A percentile compares a stretch with the other conserved stretches of the same genome.
These are phyloP conservation scores for Phytophthora boehmeriae DNA, from an alignment of 352 stramenopile genomes.

Conservation along the genomic window DNA sequence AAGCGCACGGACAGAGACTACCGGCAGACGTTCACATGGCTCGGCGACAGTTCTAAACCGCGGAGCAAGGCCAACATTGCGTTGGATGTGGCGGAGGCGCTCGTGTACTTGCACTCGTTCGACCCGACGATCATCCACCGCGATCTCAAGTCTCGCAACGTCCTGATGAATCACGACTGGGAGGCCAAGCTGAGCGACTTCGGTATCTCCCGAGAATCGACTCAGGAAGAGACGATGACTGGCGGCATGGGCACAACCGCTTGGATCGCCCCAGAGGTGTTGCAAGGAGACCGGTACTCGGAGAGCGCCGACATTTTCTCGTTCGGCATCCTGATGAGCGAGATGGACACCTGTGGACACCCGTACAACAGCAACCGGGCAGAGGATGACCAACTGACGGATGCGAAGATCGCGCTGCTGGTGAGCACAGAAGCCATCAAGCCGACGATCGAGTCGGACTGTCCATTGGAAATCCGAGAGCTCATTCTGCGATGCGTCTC, in stretches of 20 bases:
- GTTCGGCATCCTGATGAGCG: constrained; percentile 61
- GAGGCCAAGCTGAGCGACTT: constrained; percentile 63
- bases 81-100: constrained; percentile 42
- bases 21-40: constrained; percentile 34
- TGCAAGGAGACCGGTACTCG: constrained; percentile 58
- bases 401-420: constrained; percentile 55
- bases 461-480: constrained; percentile 43
- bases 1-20: constrained; percentile 38
- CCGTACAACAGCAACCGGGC: constrained; percentile 37
- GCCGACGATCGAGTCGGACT: constrained; percentile 48
- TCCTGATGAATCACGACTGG: constrained; percentile 45
- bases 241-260: constrained; percentile 55
- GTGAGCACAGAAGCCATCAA: constrained; percentile 55
- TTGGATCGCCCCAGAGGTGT: constrained; percentile 75
- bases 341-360: constrained; percentile 51
- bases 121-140: constrained; percentile 55
- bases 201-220: constrained; percentile 45
- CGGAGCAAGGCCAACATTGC: constrained; percentile 39
- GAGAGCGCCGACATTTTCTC: constrained; percentile 74
- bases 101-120: constrained; percentile 53
- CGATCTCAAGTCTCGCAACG: constrained; percentile 54
- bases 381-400: constrained; percentile 25
- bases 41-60: constrained; percentile 22
- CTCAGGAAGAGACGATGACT: constrained; percentile 34
- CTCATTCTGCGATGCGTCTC: constrained; percentile 54